A percentile compares a stretch with the other conserved stretches of the same genome.
Conservation (phyloP, 2,329 filamentous ascomycete species). For the Colletotrichum salicis region DNA sequence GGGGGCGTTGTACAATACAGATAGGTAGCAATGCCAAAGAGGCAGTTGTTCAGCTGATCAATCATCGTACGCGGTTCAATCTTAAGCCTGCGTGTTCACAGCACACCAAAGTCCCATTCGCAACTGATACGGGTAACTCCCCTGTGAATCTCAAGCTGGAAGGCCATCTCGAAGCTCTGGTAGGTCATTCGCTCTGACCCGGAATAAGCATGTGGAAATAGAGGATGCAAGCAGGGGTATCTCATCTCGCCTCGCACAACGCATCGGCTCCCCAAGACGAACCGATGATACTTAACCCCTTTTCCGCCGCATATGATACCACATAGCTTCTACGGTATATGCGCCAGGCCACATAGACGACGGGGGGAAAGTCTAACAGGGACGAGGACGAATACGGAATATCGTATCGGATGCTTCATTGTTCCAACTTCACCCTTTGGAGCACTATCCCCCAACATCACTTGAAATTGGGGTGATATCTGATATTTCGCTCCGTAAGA, state of each 20-base stretch:
- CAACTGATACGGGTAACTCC: not conserved
- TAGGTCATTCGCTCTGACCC: too few species aligned
- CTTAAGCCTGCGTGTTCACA: not conserved
- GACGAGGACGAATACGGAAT: slow-evolving; percentile 1
- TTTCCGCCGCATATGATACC: not conserved
- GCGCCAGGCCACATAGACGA: not conserved
- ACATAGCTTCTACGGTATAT: not conserved
- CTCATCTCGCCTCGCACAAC: not conserved
- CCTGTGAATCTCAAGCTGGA: not conserved
- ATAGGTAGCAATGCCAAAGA: slow-evolving; percentile 33
- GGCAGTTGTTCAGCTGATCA: slow-evolving; percentile 24
- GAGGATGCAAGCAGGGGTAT: not conserved
- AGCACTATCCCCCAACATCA: not conserved
- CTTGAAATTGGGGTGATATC: not conserved
- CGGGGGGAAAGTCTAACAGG: not conserved
- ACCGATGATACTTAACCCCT: not conserved
- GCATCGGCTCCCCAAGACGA: not conserved
- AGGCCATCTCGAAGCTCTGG: not conserved
- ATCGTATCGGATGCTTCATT: not conserved
- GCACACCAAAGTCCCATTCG: not conserved
- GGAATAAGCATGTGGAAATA: not conserved
- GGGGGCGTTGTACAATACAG: slow-evolving; percentile 32
- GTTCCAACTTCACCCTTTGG: not conserved
- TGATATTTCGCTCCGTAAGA: not conserved
- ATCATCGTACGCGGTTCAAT: not conserved